These are phyloP conservation scores for Rhynchospora breviuscula DNA, from an alignment of 176 grass and related monocot genomes.

Conservation along the genomic window DNA sequence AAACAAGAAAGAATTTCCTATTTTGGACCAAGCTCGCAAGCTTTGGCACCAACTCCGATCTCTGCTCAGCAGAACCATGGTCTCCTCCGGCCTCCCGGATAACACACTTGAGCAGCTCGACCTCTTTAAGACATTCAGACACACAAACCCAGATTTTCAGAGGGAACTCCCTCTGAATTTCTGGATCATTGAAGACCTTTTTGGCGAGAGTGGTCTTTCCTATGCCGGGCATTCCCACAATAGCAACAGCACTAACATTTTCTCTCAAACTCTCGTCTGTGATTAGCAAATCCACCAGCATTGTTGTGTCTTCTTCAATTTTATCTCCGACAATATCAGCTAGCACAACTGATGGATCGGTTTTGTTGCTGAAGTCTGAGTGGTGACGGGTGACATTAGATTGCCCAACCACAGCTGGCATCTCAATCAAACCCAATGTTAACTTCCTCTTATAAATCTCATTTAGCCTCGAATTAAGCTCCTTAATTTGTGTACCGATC, in stretches of 20 bases:
- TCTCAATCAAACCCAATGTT: background rate
- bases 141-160: constrained; percentile 27
- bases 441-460: too few relatives aligned
- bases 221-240: constrained; percentile 29
- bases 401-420: background rate
- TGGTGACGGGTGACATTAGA: background rate
- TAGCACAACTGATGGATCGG: too few relatives aligned
- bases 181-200: constrained; percentile 11
- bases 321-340: constrained; percentile 25
- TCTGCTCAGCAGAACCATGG: background rate
- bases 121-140: background rate
- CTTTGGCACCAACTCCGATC: background rate
- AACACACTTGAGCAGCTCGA: background rate
- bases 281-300: background rate
- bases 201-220: constrained; percentile 45
- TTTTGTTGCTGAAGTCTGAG: too few relatives aligned
- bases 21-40: background rate
- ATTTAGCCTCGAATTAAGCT: too few relatives aligned
- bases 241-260: background rate
- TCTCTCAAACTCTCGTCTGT: background rate
- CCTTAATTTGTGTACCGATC: background rate
- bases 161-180: background rate
- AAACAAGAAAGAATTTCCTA: constrained; percentile 28
- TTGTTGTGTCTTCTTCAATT: constrained; percentile 14
- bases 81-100: background rate